A percentile compares a stretch with the other conserved stretches of the same genome.
These are phyloP conservation scores for Alternaria sp. DNA, from an alignment of 2,329 filamentous ascomycete genomes.

Conservation along the genomic window DNA sequence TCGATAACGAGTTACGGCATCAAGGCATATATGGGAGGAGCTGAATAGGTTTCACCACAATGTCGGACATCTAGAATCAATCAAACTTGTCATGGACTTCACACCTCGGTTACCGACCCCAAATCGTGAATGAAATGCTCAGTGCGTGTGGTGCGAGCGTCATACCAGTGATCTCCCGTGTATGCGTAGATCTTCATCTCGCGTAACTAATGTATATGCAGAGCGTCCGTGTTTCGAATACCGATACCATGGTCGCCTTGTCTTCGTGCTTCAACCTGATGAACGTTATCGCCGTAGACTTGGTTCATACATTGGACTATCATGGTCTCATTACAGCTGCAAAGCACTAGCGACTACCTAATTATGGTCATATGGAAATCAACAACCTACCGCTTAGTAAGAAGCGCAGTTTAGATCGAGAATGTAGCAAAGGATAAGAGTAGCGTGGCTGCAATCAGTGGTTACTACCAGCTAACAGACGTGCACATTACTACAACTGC, in stretches of 20 bases:
- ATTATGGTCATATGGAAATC: too few species aligned
- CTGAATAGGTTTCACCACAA: slow-evolving; percentile 31
- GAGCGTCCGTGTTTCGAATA: too few species aligned
- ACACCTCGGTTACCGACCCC: neutral
- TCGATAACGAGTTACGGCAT: slow-evolving; percentile 38
- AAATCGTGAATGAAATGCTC: neutral
- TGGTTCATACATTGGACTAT: neutral
- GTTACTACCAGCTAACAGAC: slow-evolving; percentile 15
- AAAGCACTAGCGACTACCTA: neutral
- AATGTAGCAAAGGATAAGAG: too few species aligned
- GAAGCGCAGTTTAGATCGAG: too few species aligned
- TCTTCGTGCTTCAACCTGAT: too few species aligned
- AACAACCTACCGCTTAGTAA: too few species aligned
- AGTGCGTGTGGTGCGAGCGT: neutral
- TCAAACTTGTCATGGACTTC: slow-evolving; percentile 32
- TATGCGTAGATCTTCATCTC: neutral
- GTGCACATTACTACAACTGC: slow-evolving; percentile 19
- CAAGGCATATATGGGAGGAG: slow-evolving; percentile 34
- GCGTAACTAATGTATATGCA: neutral
- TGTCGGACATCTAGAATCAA: slow-evolving; percentile 41
- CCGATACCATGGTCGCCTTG: too few species aligned
- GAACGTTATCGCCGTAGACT: too few species aligned
- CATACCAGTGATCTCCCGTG: neutral
- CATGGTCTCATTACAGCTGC: neutral
- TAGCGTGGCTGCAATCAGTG: neutral